Percentiles rank a stretch among this genome's conserved stretches.
These are phyloP conservation scores for Phaeoacremonium minimum DNA, from an alignment of 2,329 filamentous ascomycete genomes.

Conservation along the genomic window DNA sequence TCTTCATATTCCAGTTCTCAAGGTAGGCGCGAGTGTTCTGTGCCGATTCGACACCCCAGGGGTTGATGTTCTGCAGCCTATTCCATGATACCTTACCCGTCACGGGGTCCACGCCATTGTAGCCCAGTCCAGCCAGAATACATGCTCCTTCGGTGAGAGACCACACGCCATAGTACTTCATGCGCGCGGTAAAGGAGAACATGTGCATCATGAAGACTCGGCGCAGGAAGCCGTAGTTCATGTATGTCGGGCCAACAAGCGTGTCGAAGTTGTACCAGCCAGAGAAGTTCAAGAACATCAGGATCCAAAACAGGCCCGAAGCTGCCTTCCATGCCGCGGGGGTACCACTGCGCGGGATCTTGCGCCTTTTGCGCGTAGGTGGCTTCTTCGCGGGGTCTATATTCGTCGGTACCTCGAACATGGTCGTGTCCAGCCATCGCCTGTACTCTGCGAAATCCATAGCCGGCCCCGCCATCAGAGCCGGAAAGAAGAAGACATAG, in stretches of 20 bases:
- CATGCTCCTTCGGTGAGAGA: conserved; percentile 88
- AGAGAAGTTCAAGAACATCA: conserved; percentile 70
- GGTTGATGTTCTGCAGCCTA: conserved; percentile 82
- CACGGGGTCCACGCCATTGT: conserved; percentile 82
- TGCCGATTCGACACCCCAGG: conserved; percentile 79
- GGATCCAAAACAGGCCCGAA: conserved; percentile 73
- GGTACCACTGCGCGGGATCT: conserved; percentile 84
- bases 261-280: conserved; percentile 60
- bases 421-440: conserved; percentile 86
- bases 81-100: conserved; percentile 88
- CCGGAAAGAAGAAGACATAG: conserved; percentile 94
- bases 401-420: conserved; percentile 82
- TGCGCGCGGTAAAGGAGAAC: conserved; percentile 73
- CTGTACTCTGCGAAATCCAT: conserved; percentile 95
- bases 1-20: conserved; percentile 97
- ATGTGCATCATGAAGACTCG: conserved; percentile 80
- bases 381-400: conserved; percentile 83
- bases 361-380: conserved; percentile 81
- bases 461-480: conserved; percentile 81
- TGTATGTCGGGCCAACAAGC: conserved; percentile 62
- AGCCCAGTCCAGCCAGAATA: conserved; percentile 89
- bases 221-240: conserved; percentile 63
- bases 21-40: conserved; percentile 93
- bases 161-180: conserved; percentile 98
- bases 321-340: conserved; percentile 76